Percentiles rank a stretch among this genome's conserved stretches.
Evolutionary conservation across 139 green algal genomes (phyloP).

Genomic region (Chlamydomonas schloesseri): DNA sequence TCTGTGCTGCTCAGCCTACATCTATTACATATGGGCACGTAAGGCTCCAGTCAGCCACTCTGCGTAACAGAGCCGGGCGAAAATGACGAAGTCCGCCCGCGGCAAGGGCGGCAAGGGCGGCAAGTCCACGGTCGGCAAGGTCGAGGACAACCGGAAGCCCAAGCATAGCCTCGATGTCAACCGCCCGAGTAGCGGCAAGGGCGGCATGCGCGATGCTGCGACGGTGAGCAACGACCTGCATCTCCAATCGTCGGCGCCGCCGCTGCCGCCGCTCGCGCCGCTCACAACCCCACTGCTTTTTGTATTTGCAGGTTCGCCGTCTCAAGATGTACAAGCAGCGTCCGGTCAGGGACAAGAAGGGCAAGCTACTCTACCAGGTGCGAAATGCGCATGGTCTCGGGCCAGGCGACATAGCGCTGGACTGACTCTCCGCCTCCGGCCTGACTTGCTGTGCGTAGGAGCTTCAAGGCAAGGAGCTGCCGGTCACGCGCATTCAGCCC

Average conservation of each 20-base stretch:
- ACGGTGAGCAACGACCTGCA: slow-evolving; percentile 73
- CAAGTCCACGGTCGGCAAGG: slow-evolving; percentile 32
- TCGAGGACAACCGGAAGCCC: slow-evolving; percentile 76
- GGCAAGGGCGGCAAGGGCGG: slow-evolving; percentile 25
- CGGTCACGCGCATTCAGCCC: slow-evolving; percentile 96
- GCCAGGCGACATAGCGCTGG: no score
- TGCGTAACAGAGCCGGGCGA: no score
- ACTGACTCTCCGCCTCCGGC: not conserved
- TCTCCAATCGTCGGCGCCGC: not conserved
- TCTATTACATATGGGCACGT: no score
- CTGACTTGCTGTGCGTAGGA: slow-evolving; percentile 66
- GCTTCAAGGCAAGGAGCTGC: slow-evolving; percentile 94
- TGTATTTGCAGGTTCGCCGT: slow-evolving; percentile 78
- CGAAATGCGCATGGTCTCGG: not conserved
- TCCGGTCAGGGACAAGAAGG: slow-evolving; percentile 91
- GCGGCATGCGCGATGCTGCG: slow-evolving; percentile 73
- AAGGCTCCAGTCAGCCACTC: no score
- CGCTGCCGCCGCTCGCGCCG: not conserved
- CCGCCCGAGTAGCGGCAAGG: slow-evolving; percentile 70
- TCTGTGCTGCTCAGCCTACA: not conserved
- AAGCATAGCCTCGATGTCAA: slow-evolving; percentile 85
- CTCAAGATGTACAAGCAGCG: slow-evolving; percentile 98
- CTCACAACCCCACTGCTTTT: not conserved
- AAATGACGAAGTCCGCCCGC: slow-evolving; percentile 35
- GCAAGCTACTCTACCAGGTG: slow-evolving; percentile 87